Evolutionary conservation across 2,329 filamentous ascomycete species (phyloP).

Genomic region (Hypoxylon sp.): DNA sequence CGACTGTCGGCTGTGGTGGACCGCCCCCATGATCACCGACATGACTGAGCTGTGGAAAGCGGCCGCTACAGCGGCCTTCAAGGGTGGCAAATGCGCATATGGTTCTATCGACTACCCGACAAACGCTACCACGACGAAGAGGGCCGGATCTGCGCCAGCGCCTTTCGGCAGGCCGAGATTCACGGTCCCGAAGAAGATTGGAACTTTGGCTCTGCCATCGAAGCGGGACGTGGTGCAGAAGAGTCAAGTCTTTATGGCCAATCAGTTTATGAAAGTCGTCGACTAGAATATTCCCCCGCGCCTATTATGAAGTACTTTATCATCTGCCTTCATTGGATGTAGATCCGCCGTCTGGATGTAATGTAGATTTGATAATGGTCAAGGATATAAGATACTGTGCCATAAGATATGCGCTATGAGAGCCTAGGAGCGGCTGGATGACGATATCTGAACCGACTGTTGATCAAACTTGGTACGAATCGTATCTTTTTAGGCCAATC

Average conservation of each 20-base stretch:
- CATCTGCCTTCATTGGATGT: constrained; percentile 16
- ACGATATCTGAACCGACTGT: constrained; percentile 23
- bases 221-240: constrained; percentile 39
- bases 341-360: constrained; percentile 21
- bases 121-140: constrained; percentile 37
- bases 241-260: constrained; percentile 43
- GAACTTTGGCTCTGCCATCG: constrained; percentile 24
- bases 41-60: constrained; percentile 64
- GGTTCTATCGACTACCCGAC: constrained; percentile 53
- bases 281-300: constrained; percentile 44
- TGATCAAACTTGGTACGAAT: constrained; percentile 27
- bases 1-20: constrained; percentile 68
- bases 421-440: constrained; percentile 15
- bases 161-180: constrained; percentile 47
- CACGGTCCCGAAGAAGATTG: constrained; percentile 37
- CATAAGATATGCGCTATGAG: constrained; percentile 10
- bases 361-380: constrained; percentile 28
- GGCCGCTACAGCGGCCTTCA: constrained; percentile 59
- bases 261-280: constrained; percentile 53
- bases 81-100: constrained; percentile 59
- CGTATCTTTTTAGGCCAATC: constrained; percentile 14
- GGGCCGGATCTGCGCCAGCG: constrained; percentile 25
- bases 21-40: constrained; percentile 64
- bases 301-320: constrained; percentile 12
- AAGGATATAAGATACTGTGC: constrained; percentile 9